Percentiles rank a stretch among this genome's conserved stretches.
Evolutionary conservation across 2,329 filamentous ascomycete species (phyloP).

Genomic region (Xenosphaeropsis pyriputrescens): DNA sequence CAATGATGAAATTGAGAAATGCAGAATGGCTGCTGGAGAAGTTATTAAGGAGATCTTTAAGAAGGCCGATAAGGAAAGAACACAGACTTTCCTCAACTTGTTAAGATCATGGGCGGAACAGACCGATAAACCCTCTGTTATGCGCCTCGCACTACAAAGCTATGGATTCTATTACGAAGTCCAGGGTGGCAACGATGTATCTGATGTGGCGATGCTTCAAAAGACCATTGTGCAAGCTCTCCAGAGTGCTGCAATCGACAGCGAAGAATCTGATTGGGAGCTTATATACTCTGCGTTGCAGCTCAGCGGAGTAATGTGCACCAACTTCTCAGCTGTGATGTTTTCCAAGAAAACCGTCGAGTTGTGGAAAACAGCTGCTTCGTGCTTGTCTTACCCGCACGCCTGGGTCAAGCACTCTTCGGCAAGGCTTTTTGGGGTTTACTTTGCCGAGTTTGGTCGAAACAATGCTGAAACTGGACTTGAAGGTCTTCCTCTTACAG

Average conservation of each 20-base stretch:
- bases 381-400: conserved; percentile 58
- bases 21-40: conserved; percentile 65
- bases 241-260: conserved; percentile 28
- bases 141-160: conserved; percentile 61
- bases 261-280: conserved; percentile 48
- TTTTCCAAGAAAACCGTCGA: conserved; percentile 42
- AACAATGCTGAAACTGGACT: conserved; percentile 38
- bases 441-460: conserved; percentile 65
- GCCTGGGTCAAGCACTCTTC: conserved; percentile 63
- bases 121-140: conserved; percentile 54
- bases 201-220: conserved; percentile 39
- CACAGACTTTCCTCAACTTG: conserved; percentile 54
- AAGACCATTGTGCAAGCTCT: conserved; percentile 37
- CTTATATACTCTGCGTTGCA: conserved; percentile 61
- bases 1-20: conserved; percentile 80
- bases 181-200: conserved; percentile 41
- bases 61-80: conserved; percentile 58
- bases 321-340: conserved; percentile 47
- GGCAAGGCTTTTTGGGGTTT: conserved; percentile 59
- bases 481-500: conserved; percentile 43
- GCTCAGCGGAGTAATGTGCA: conserved; percentile 51
- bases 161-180: conserved; percentile 75
- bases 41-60: conserved; percentile 72
- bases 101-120: conserved; percentile 66
- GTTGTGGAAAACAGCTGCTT: conserved; percentile 59